Conservation (phyloP, 2,329 filamentous ascomycete species). For the Diplodia seriata region DNA sequence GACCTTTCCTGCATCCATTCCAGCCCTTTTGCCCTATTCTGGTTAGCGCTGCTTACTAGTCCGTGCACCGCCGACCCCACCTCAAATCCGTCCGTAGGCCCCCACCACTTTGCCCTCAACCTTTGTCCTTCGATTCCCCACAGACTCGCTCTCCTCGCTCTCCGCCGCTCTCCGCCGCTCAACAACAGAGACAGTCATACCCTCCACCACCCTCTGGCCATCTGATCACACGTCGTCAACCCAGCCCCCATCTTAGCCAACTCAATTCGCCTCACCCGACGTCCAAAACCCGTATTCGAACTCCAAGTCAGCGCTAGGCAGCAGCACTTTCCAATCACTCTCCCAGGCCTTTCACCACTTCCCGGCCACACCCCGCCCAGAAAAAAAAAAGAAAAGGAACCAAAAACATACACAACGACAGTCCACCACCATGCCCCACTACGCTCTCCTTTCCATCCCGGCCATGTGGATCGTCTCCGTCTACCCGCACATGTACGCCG, state of each 20-base stretch:
- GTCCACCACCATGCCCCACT: conserved; percentile 40
- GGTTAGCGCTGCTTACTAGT: conserved; percentile 3
- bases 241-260: too few relatives aligned
- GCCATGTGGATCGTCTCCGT: conserved; percentile 53
- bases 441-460: conserved; percentile 54
- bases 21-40: not conserved
- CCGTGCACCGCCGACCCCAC: not conserved
- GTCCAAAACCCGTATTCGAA: too few relatives aligned
- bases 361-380: too few relatives aligned
- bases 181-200: not conserved
- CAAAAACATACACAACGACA: not conserved
- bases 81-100: not conserved
- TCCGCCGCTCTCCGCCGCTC: not conserved
- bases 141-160: not conserved
- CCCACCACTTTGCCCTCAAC: not conserved
- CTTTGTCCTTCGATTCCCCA: not conserved
- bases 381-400: not conserved
- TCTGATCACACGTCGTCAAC: too few relatives aligned
- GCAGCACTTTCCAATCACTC: not conserved
- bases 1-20: not conserved
- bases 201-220: too few relatives aligned
- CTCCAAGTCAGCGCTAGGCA: not conserved
- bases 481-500: conserved; percentile 51
- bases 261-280: too few relatives aligned
- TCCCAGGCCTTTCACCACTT: not conserved